These are phyloP conservation scores for Fonsecaea monophora DNA, from an alignment of 2,329 filamentous ascomycete species.

Conservation along the genomic window DNA sequence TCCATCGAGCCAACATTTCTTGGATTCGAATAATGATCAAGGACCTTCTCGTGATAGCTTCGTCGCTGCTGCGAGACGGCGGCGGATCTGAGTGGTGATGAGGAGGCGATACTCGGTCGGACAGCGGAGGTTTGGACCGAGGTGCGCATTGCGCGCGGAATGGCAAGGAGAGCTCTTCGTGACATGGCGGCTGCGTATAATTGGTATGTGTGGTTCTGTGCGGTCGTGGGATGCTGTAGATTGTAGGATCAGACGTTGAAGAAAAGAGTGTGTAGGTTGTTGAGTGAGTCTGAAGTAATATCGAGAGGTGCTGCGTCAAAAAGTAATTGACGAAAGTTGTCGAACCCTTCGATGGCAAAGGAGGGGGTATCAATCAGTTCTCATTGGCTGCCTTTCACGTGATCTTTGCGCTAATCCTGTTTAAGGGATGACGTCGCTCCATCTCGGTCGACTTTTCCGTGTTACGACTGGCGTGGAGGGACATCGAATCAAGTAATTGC, in stretches of 20 bases:
- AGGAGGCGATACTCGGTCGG: constrained; percentile 54
- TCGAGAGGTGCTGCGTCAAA: constrained; percentile 20
- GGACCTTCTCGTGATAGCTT: constrained; percentile 72
- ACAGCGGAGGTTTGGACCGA: constrained; percentile 55
- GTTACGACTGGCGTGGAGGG: constrained; percentile 4
- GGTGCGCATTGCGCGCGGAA: constrained; percentile 60
- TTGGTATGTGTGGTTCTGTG: not conserved
- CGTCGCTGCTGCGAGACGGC: constrained; percentile 49
- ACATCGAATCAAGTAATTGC: constrained; percentile 11
- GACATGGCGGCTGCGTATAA: constrained; percentile 57
- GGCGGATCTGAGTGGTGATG: constrained; percentile 53
- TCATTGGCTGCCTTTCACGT: constrained; percentile 12
- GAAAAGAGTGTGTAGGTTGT: constrained; percentile 18
- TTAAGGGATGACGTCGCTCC: constrained; percentile 24
- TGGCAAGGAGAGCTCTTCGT: constrained; percentile 61
- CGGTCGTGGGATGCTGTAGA: not conserved
- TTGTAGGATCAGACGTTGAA: constrained; percentile 13
- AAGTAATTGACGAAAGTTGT: constrained; percentile 27
- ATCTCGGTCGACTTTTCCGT: constrained; percentile 23
- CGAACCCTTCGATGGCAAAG: constrained; percentile 21
- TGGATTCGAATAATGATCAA: constrained; percentile 83
- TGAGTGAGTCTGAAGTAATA: constrained; percentile 16
- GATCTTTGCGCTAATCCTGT: constrained; percentile 19
- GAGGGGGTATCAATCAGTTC: constrained; percentile 10
- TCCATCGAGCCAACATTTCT: constrained; percentile 80